Evolutionary conservation across 192 early-diverging fungal genomes (phyloP), one percentile per base, ranked within the genome.

Genomic region (Backusella tuberculispora): DNA sequence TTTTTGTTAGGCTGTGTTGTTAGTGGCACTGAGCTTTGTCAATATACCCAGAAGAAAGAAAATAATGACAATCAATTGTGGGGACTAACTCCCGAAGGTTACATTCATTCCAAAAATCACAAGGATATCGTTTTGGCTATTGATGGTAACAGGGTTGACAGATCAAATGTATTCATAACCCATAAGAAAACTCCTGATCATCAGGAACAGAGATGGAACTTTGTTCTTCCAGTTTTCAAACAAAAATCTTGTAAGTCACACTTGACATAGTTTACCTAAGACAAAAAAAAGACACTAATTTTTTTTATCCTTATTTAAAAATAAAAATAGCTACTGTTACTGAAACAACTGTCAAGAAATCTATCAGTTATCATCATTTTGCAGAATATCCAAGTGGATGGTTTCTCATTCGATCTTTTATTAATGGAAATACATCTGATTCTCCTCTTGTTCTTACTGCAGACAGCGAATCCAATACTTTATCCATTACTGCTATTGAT

Each of bases 151-250:
- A 21, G 26, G 17, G 34, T 8, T 5, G 44, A 44, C 0, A 40
- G 19, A 4, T 72, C 69, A 1, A 29, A 14, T 10, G 41, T 80
- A 5, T 56, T 41, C 12, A 47, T 76, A 3, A 63, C 69, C 13
- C 42, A 56, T n/a, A 63, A 65, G 38, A 42, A 37, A 14, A 47
- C 43, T 4, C 24, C 42, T 21, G 69, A 67, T 64, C 46, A 38
- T 56, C 40, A 75, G 56, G 63, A 76, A 19, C 78, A 80, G 43
- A 74, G 74, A 53, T 80, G 78, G 78, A 76, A 73, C 21, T 80
- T 80, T 72, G 65, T 80, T 34, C 56, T 80, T n/a, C 78, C 78
- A 43, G 74, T 80, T 15, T 80, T 80, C 40, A 76, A 76, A 15
- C 75, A 80, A 70, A 80, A 75, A 41, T 6, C 40, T 47, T 60